Evolutionary conservation across 1,139 yeast genomes (phyloP).

Genomic region (Diutina ranongensis): DNA sequence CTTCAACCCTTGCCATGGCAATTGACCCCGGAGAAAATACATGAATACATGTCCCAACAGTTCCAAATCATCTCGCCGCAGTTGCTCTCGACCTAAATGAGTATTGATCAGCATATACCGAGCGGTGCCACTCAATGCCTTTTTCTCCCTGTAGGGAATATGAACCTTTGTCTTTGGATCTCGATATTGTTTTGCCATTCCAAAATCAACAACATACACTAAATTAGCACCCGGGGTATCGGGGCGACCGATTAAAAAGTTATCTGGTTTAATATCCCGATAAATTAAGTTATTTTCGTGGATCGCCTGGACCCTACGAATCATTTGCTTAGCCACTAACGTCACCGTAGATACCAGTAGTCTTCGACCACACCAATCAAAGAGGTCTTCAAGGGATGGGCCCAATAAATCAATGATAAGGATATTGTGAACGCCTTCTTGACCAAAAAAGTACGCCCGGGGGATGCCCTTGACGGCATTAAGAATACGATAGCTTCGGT

Average conservation of each 20-base stretch:
- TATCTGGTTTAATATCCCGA: conserved; percentile 4
- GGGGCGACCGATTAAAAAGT: conserved; percentile 1
- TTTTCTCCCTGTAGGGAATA: conserved; percentile 52
- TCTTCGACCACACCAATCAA: conserved; percentile 73
- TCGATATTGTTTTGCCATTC: conserved; percentile 59
- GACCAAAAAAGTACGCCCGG: conserved; percentile 68
- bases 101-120: conserved; percentile 58
- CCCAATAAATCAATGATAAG: conserved; percentile 64
- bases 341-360: conserved; percentile 62
- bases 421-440: conserved; percentile 69
- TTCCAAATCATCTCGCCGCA: conserved; percentile 46
- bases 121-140: conserved; percentile 55
- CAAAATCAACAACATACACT: conserved; percentile 19
- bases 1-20: conserved; percentile 31
- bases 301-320: conserved; percentile 2
- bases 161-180: conserved; percentile 50
- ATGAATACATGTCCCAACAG: conserved; percentile 55
- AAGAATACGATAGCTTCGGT: conserved; percentile 57
- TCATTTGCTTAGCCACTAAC: conserved; percentile 17
- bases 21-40: conserved; percentile 45
- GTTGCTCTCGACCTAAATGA: conserved; percentile 54
- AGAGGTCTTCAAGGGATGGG: conserved; percentile 66
- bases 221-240: conserved; percentile 18
- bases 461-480: conserved; percentile 57
- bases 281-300: conserved; percentile 2